Percentiles rank a stretch among this genome's conserved stretches.
Conservation (phyloP, 2,329 filamentous ascomycete species). For the Hyphodiscus sp. region DNA sequence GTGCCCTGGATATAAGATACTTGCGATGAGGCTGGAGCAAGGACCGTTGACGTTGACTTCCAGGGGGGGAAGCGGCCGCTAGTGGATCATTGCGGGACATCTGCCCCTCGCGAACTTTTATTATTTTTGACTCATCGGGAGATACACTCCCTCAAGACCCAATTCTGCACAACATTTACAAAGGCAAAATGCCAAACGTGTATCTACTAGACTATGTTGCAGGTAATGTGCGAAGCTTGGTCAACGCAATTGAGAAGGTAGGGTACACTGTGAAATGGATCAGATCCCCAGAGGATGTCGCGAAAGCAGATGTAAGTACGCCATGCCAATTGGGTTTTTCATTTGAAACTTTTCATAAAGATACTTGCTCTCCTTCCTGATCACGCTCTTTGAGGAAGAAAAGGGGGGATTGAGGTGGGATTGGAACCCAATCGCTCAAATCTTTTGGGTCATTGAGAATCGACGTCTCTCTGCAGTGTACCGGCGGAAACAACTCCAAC, state of each 20-base stretch:
- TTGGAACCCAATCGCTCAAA: neutral
- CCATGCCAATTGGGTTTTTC: neutral
- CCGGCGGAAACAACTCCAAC: neutral
- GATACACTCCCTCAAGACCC: too few species aligned
- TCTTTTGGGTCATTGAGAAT: neutral
- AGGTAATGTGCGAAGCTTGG: slow-evolving; percentile 90
- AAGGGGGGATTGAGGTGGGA: too few species aligned
- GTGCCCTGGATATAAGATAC: too few species aligned
- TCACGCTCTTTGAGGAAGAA: too few species aligned
- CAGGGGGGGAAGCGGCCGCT: too few species aligned
- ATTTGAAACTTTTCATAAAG: too few species aligned
- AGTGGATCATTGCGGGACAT: too few species aligned
- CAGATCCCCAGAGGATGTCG: slow-evolving; percentile 73
- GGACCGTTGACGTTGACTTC: too few species aligned
- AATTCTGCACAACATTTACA: neutral
- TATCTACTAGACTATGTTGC: slow-evolving; percentile 85
- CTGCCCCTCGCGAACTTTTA: too few species aligned
- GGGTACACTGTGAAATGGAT: slow-evolving; percentile 94
- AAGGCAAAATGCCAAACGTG: slow-evolving; percentile 60
- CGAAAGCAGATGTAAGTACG: slow-evolving; percentile 70
- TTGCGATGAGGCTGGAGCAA: too few species aligned
- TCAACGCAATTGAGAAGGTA: slow-evolving; percentile 94
- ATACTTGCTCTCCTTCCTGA: neutral
- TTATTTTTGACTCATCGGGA: too few species aligned
- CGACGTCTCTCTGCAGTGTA: too few species aligned